Evolutionary conservation across 371 early-diverging fungal species (phyloP), one percentile per base, ranked within the genome.

Genomic region (Mortierella sp.): DNA sequence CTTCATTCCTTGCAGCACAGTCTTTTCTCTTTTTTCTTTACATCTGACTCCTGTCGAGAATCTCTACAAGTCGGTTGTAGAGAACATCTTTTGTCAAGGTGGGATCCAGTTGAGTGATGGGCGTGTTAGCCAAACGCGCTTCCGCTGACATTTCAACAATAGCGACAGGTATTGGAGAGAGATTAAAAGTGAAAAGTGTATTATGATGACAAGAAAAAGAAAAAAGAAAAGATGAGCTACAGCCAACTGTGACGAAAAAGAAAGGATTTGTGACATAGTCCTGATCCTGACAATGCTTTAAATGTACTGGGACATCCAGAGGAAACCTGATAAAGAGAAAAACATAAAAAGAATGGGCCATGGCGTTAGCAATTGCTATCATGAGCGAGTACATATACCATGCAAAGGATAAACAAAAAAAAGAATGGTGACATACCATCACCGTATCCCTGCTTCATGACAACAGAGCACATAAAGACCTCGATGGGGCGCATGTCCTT

Each of bases 381-480:
- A 55, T 8, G 29, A 34, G 7, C 2, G 4, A 31, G 29, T 31
- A 14, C 16, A 29, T n/a, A 29, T 16, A 34, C 34, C 22, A 61
- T 31, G 11, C 47, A 64, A 48, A 19, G 19, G 9, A 61, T 26
- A 47, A 22, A 77, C 4, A 37, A 63, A 44, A 34, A 24, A 50
- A 29, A 14, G 14, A 48, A n/a, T 7, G 5, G 7, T 29, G 19
- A 87, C 84, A 47, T 86, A 89, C 97, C 98, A 79, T 98, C 99
- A 63, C 98, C 98, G 85, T 99, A 99, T 83, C 99, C 99, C 89
- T 96, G 96, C 89, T 96, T 91, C 96, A 96, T 95, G 45, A 97
- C 97, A 41, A 99, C 97, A 37, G 97, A 97, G 91, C 98, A 97
- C 99, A 99, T 99, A 85, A 97, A 99, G 39, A 99, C 93, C 90